These are phyloP conservation scores for Scalesia atractyloides DNA, from an alignment of 129 eudicot species.

Conservation along the genomic window DNA sequence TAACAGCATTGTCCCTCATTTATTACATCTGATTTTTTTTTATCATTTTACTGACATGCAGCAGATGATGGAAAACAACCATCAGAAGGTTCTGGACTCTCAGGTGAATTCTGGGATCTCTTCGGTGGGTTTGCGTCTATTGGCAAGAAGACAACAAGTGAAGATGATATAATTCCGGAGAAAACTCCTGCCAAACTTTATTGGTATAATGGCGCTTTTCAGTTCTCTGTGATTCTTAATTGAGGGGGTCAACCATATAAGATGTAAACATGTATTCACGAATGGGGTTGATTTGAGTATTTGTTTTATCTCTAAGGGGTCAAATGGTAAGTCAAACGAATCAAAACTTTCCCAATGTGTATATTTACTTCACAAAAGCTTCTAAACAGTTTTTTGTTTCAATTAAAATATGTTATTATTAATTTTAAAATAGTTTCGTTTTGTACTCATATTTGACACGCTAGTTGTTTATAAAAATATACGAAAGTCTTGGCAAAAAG, in stretches of 20 bases:
- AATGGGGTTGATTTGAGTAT: background rate
- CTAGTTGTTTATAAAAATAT: background rate
- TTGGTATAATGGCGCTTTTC: slow-evolving; percentile 42
- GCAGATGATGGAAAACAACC: slow-evolving; percentile 90
- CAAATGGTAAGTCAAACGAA: background rate
- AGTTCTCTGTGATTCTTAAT: slow-evolving; percentile 16
- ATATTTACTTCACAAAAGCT: background rate
- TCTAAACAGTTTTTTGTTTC: background rate
- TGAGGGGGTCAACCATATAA: background rate
- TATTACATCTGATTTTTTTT: background rate
- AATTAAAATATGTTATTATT: background rate
- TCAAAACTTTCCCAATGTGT: background rate
- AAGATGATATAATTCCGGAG: slow-evolving; percentile 86
- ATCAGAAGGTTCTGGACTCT: slow-evolving; percentile 57
- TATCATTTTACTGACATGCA: background rate
- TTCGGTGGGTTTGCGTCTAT: slow-evolving; percentile 98
- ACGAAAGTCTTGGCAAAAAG: background rate
- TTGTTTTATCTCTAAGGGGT: background rate
- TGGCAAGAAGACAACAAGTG: slow-evolving; percentile 73
- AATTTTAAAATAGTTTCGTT: background rate
- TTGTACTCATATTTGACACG: slow-evolving; percentile 3
- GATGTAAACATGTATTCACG: background rate
- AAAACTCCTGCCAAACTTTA: slow-evolving; percentile 70
- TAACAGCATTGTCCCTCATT: background rate
- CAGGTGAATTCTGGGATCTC: slow-evolving; percentile 89